These are phyloP conservation scores for Pontederia crassipes DNA, from an alignment of 176 grass and related monocot genomes.

Conservation along the genomic window DNA sequence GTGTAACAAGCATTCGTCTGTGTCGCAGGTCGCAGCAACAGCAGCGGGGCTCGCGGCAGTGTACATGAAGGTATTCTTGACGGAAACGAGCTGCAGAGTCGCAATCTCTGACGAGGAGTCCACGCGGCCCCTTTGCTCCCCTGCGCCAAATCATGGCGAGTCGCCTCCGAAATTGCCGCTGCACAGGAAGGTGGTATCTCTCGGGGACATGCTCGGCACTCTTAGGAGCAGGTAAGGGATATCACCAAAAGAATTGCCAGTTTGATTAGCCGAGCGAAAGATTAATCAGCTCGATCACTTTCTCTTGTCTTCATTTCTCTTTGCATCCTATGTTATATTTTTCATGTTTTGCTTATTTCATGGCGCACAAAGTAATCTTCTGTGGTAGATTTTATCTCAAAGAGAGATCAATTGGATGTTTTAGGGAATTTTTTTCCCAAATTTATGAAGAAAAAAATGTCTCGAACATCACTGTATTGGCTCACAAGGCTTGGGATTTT, in stretches of 20 bases:
- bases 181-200: conserved; percentile 35
- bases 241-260: not conserved
- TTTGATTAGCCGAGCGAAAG: not conserved
- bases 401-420: too few species aligned
- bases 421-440: too few species aligned
- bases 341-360: too few species aligned
- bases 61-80: conserved; percentile 56
- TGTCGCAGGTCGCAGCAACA: conserved; percentile 29
- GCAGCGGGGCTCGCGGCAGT: conserved; percentile 32
- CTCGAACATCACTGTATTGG: too few species aligned
- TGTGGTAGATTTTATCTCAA: too few species aligned
- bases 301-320: not conserved
- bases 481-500: too few species aligned
- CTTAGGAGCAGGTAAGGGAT: conserved; percentile 51
- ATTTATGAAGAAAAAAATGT: too few species aligned
- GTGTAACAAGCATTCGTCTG: not conserved
- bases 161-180: conserved; percentile 28
- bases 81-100: conserved; percentile 33
- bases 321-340: too few species aligned
- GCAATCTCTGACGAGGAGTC: conserved; percentile 34
- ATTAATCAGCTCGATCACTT: not conserved
- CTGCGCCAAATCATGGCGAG: conserved; percentile 28
- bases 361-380: too few species aligned
- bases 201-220: conserved; percentile 49
- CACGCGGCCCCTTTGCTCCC: conserved; percentile 31